Percentiles rank a stretch among this genome's conserved stretches.
phyloP scores from a whole-genome alignment of 345 rosid genomes.

The Syzygium grande region DNA sequence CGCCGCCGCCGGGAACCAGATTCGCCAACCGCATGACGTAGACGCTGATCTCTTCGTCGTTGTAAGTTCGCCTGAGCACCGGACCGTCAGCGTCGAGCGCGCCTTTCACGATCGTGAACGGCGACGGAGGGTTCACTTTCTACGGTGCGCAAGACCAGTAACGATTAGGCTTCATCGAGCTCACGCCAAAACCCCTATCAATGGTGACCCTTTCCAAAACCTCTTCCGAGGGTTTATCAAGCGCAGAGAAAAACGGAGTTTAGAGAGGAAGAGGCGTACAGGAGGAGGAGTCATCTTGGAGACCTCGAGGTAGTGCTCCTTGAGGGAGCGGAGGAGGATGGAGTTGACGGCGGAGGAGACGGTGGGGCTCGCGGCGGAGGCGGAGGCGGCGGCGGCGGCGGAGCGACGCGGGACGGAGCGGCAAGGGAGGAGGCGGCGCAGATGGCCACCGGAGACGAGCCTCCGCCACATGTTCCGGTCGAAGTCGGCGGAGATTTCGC shows the following conservation, averaged over 20 bases:
- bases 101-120: conserved; percentile 57
- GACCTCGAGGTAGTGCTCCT: conserved; percentile 83
- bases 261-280: conserved; percentile 18
- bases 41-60: conserved; percentile 62
- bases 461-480: not conserved
- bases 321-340: conserved; percentile 79
- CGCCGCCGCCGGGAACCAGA: conserved; percentile 26
- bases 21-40: conserved; percentile 59
- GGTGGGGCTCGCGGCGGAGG: conserved; percentile 6
- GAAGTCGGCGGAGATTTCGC: not conserved
- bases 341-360: conserved; percentile 57
- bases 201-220: not conserved
- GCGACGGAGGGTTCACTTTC: conserved; percentile 81
- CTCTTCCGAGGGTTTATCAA: not conserved
- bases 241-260: not conserved
- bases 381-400: conserved; percentile 5
- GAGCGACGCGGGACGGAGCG: not conserved
- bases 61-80: conserved; percentile 51
- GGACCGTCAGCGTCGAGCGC: conserved; percentile 66
- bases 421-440: not conserved
- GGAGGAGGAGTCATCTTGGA: conserved; percentile 94
- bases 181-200: not conserved
- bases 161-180: not conserved
- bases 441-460: not conserved
- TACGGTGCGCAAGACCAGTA: conserved; percentile 12